Percentiles rank a stretch among this genome's conserved stretches.
phyloP scores from a whole-genome alignment of 2,329 filamentous ascomycete genomes.

The Fusarium circinatum region DNA sequence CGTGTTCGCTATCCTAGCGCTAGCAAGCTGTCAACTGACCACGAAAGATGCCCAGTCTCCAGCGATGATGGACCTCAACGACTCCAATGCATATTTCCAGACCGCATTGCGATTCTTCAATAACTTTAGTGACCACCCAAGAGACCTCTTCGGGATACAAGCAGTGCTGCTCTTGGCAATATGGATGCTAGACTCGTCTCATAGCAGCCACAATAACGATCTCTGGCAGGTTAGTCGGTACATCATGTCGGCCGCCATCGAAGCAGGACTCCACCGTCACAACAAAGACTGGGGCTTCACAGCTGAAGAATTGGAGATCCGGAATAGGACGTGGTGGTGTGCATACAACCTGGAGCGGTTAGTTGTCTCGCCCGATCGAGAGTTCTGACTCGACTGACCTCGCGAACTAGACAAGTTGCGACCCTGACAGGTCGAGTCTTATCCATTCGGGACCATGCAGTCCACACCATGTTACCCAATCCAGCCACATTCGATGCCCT shows the following conservation, averaged over 20 bases:
- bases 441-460: not conserved
- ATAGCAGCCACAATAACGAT: conserved; percentile 2
- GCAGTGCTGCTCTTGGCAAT: not conserved
- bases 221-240: conserved; percentile 3
- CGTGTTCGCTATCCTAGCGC: fast-evolving
- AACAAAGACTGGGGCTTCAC: not conserved
- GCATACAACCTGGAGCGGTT: conserved; percentile 2
- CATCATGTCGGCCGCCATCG: conserved; percentile 2
- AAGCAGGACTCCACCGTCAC: not conserved
- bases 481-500: not conserved
- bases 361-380: not conserved
- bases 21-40: not conserved
- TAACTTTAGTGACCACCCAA: not conserved
- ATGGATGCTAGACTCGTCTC: conserved; percentile 1
- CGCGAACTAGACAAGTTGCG: not conserved
- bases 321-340: conserved; percentile 11
- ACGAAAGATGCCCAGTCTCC: not conserved
- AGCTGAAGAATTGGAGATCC: not conserved
- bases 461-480: not conserved
- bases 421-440: not conserved
- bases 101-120: not conserved
- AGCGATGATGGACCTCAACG: not conserved
- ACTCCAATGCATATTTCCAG: not conserved
- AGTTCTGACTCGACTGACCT: not conserved
- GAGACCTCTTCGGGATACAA: not conserved